Evolutionary conservation across 345 rosid genomes (phyloP).

Genomic region (Acer yangbiense): DNA sequence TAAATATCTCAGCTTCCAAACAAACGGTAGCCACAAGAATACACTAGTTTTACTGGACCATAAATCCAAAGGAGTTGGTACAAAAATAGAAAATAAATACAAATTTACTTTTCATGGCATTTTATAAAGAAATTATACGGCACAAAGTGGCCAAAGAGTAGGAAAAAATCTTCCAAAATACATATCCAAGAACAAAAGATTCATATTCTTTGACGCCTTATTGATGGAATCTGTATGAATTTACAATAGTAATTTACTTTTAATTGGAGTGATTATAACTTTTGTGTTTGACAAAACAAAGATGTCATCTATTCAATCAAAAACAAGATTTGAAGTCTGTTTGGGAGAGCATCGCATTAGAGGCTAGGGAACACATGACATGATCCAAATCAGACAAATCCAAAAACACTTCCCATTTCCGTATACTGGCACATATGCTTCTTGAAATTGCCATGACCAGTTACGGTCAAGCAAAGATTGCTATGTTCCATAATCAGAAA

Average conservation of each 20-base stretch:
- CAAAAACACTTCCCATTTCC: background rate
- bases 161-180: too few relatives aligned
- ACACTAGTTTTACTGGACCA: too few relatives aligned
- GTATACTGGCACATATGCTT: background rate
- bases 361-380: background rate
- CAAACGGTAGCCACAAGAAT: constrained; percentile 28
- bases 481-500: background rate
- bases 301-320: background rate
- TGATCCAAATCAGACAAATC: background rate
- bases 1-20: constrained; percentile 25
- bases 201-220: background rate
- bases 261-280: background rate
- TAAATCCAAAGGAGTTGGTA: too few relatives aligned
- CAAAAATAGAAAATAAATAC: too few relatives aligned
- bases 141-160: too few relatives aligned
- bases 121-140: too few relatives aligned
- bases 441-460: background rate
- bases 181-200: background rate
- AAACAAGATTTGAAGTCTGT: background rate
- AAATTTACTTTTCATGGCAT: background rate
- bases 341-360: too few relatives aligned
- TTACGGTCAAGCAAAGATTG: background rate
- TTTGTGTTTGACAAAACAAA: background rate
- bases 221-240: background rate
- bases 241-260: background rate